These are phyloP conservation scores for Botrytis hyacinthi DNA, from an alignment of 2,329 filamentous ascomycete species.

Conservation along the genomic window DNA sequence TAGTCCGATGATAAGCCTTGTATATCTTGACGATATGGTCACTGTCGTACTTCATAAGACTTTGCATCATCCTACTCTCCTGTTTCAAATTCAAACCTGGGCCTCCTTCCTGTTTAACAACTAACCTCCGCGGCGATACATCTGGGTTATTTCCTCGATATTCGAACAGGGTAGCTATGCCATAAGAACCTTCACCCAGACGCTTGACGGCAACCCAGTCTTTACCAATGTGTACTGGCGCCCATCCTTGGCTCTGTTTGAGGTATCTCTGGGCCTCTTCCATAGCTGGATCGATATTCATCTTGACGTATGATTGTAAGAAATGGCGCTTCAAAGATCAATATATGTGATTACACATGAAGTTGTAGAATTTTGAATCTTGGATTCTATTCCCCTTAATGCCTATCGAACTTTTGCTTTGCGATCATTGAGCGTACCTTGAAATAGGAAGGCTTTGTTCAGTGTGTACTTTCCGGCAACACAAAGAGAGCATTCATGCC, in stretches of 20 bases:
- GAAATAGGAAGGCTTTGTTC: conserved; percentile 1
- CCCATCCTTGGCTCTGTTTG: background rate
- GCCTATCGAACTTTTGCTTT: no score
- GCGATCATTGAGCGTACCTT: background rate
- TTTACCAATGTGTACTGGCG: conserved; percentile 5
- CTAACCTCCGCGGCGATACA: background rate
- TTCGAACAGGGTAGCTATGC: conserved; percentile 13
- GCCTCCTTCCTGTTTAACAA: conserved; percentile 15
- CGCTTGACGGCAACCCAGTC: conserved; percentile 11
- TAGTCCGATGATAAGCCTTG: conserved; percentile 8
- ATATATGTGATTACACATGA: background rate
- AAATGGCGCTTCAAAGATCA: background rate
- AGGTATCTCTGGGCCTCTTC: background rate
- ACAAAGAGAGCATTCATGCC: background rate
- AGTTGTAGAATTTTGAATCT: background rate
- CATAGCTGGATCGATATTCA: background rate
- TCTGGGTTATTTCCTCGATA: background rate
- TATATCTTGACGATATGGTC: conserved; percentile 16
- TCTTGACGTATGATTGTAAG: background rate
- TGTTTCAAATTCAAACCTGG: background rate
- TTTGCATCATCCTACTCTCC: background rate
- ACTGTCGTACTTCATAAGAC: conserved; percentile 15
- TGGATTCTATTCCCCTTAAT: background rate
- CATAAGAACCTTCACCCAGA: conserved; percentile 10
- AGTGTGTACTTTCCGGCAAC: background rate